Conservation (phyloP, 257 asterid species). For the Thymus quinquecostatus region DNA sequence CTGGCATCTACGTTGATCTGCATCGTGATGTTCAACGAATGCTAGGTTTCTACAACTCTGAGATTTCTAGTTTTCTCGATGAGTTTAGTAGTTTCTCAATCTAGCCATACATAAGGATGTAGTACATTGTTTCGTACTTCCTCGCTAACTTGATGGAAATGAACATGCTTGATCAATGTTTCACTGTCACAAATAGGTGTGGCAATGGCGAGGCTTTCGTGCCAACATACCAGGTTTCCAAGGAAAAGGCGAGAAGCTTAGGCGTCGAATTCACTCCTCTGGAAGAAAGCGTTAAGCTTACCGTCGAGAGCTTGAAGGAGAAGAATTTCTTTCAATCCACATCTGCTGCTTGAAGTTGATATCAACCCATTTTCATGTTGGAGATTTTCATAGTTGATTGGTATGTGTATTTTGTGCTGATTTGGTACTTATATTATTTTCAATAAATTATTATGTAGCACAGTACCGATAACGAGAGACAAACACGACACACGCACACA, state of each 20-base stretch:
- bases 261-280: constrained; percentile 66
- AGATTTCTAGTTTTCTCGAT: too few species aligned
- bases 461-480: too few species aligned
- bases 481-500: too few species aligned
- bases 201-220: constrained; percentile 66
- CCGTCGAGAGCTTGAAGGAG: constrained; percentile 35
- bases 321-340: constrained; percentile 44
- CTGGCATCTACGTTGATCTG: not conserved
- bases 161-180: too few species aligned
- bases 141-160: too few species aligned
- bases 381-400: too few species aligned
- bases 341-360: not conserved
- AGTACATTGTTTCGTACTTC: too few species aligned
- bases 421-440: too few species aligned
- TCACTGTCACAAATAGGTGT: constrained; percentile 45
- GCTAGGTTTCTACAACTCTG: not conserved
- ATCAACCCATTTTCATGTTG: not conserved
- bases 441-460: too few species aligned
- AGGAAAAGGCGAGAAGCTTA: constrained; percentile 57
- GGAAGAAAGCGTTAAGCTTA: constrained; percentile 63
- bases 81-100: not conserved
- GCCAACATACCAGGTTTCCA: constrained; percentile 65
- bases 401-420: too few species aligned
- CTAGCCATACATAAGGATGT: too few species aligned
- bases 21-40: not conserved